Evolutionary conservation across 768 basidiomycete genomes (phyloP).

Genomic region (Lentinus tigrinus): DNA sequence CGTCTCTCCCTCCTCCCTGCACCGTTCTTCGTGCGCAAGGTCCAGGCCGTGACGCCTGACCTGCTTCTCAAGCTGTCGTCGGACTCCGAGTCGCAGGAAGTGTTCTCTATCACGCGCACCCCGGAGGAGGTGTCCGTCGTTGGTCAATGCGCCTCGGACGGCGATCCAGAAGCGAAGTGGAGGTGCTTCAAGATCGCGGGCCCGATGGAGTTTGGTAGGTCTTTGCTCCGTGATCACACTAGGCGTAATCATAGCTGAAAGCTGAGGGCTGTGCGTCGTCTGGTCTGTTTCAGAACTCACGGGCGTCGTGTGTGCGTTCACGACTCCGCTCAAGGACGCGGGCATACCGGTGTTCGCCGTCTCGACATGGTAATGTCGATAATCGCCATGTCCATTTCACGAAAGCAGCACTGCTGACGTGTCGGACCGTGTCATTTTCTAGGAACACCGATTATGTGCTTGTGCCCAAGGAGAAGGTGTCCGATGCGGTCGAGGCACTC

Average conservation of each 20-base stretch:
- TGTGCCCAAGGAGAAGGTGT: conserved; percentile 44
- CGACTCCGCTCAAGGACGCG: conserved; percentile 50
- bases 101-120: conserved; percentile 60
- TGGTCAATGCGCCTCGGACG: conserved; percentile 39
- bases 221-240: not conserved
- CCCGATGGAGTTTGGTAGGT: conserved; percentile 64
- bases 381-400: no score
- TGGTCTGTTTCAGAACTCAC: conserved; percentile 21
- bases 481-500: conserved; percentile 42
- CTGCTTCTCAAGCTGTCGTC: not conserved
- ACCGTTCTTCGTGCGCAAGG: not conserved
- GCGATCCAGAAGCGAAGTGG: conserved; percentile 43
- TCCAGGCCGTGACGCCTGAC: not conserved
- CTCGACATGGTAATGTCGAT: conserved; percentile 59
- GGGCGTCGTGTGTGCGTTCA: conserved; percentile 54
- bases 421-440: no score
- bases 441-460: conserved; percentile 72
- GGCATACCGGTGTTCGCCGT: conserved; percentile 56
- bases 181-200: conserved; percentile 61
- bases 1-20: not conserved
- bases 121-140: conserved; percentile 61
- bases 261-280: conserved; percentile 39
- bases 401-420: no score
- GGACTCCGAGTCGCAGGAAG: not conserved
- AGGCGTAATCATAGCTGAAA: not conserved